Percentiles rank a stretch among this genome's conserved stretches.
Conservation (phyloP, 208 protist species). For the Wallacemonas sp. region DNA sequence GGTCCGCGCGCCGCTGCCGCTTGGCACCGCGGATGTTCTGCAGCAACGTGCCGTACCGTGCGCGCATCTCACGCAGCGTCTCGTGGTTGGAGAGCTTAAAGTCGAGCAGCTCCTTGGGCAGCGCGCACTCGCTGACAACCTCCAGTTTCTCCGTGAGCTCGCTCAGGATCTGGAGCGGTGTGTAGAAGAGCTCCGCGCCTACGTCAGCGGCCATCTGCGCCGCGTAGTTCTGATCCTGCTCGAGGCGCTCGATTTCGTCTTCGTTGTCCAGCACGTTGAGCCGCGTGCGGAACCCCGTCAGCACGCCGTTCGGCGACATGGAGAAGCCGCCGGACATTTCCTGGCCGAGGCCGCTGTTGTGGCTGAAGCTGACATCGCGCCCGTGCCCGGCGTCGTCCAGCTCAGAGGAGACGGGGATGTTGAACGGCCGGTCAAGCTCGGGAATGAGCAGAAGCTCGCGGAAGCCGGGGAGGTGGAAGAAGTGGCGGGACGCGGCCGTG, state of each 20-base stretch:
- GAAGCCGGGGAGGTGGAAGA: slow-evolving; percentile 57
- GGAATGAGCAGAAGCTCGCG: slow-evolving; percentile 51
- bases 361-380: slow-evolving; percentile 16
- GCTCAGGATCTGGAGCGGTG: slow-evolving; percentile 39
- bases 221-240: not conserved
- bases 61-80: slow-evolving; percentile 45
- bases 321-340: slow-evolving; percentile 19
- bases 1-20: slow-evolving; percentile 13
- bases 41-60: slow-evolving; percentile 47
- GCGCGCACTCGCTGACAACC: slow-evolving; percentile 21
- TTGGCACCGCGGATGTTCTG: slow-evolving; percentile 47
- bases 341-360: slow-evolving; percentile 24
- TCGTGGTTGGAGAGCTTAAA: slow-evolving; percentile 51
- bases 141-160: slow-evolving; percentile 46
- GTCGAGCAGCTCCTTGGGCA: slow-evolving; percentile 29
- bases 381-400: not conserved
- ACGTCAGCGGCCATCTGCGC: not conserved
- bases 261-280: not conserved
- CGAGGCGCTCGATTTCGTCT: slow-evolving; percentile 1
- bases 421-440: slow-evolving; percentile 19
- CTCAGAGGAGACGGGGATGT: not conserved
- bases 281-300: not conserved
- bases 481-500: slow-evolving; percentile 40
- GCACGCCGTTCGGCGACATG: not conserved
- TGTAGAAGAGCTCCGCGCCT: slow-evolving; percentile 32